Evolutionary conservation across 805 yeast species (phyloP).

Genomic region (Teunomyces panamensis): DNA sequence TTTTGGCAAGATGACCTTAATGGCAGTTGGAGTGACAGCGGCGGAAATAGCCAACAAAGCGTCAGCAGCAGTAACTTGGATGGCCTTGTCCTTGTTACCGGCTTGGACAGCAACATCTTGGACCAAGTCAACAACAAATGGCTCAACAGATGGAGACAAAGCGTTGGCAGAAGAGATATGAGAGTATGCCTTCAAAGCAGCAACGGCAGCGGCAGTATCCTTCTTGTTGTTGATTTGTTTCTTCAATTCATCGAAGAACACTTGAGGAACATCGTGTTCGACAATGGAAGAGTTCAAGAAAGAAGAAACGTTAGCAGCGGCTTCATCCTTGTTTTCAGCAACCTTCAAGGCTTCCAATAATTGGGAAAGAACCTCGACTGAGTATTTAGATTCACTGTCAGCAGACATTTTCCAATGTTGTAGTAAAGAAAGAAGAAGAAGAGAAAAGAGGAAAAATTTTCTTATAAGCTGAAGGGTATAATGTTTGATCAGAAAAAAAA

Average conservation of each 20-base stretch:
- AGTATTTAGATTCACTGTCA: slow-evolving; percentile 58
- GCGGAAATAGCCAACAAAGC: slow-evolving; percentile 77
- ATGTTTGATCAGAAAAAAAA: neutral
- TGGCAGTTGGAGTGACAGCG: slow-evolving; percentile 87
- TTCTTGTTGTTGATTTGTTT: slow-evolving; percentile 81
- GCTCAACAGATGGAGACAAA: slow-evolving; percentile 92
- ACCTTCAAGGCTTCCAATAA: slow-evolving; percentile 89
- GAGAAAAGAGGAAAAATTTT: slow-evolving; percentile 3
- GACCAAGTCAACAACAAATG: slow-evolving; percentile 80
- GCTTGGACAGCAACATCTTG: slow-evolving; percentile 68
- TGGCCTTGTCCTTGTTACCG: slow-evolving; percentile 86
- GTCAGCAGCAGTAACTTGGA: slow-evolving; percentile 67
- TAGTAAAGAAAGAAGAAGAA: slow-evolving; percentile 15
- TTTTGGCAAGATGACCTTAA: slow-evolving; percentile 85
- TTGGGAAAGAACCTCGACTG: slow-evolving; percentile 83
- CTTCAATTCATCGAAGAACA: slow-evolving; percentile 76
- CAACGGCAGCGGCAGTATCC: slow-evolving; percentile 57
- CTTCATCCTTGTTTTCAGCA: slow-evolving; percentile 84
- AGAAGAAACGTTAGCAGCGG: slow-evolving; percentile 86
- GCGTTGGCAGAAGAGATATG: slow-evolving; percentile 81
- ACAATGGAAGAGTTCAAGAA: slow-evolving; percentile 95
- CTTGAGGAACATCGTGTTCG: slow-evolving; percentile 96
- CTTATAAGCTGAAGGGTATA: slow-evolving; percentile 2
- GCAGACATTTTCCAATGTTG: slow-evolving; percentile 46
- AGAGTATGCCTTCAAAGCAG: slow-evolving; percentile 78